Evolutionary conservation across 2,329 filamentous ascomycete genomes (phyloP), one percentile per base, ranked within the genome.

Genomic region (Fusarium nisikadoi): DNA sequence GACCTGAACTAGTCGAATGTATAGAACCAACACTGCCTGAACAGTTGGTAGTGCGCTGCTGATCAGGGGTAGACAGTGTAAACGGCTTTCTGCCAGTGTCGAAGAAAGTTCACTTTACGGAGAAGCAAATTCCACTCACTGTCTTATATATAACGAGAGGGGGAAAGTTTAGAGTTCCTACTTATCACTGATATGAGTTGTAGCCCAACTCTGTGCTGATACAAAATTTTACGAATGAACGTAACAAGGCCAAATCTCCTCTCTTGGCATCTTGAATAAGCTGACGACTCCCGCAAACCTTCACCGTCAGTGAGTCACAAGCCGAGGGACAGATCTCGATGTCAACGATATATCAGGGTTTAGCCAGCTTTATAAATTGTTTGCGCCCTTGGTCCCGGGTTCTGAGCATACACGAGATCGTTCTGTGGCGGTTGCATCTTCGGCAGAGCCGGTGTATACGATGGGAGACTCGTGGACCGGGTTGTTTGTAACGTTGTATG

Each of bases 321-420:
- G 55, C 46, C 19, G 41, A 56, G 20, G 31, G 50, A 50, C 50
- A 66, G 52, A 73, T 70, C 70, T 70, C 56, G 52, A 70, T 73
- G 43, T n/a, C n/a, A 42, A 25, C 12, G 29, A 23, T 27, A 38
- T 41, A n/a, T 29, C 52, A 55, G 35, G 33, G 33, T 6, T 13
- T 52, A 29, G 25, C 19, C 29, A 49, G 20, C 43, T 47, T 55
- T 41, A 33, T 42, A 39, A 54, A 65, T 29, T 45, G 60, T 52
- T 55, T 66, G 54, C 35, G 25, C 14, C 42, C 66, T 52, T 54
- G 27, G 39, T 61, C 52, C 56, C 31, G 60, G 63, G 43, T 61
- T 27, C 39, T 19, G 43, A 55, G 33, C 16, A 39, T 39, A 42
- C 60, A 70, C 60, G 23, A 52, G 43, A 65, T 50, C 25, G 23